Evolutionary conservation across 169 alveolate species (phyloP), one percentile per base, ranked within the genome.

Genomic region (Plasmodium chabaudi): DNA sequence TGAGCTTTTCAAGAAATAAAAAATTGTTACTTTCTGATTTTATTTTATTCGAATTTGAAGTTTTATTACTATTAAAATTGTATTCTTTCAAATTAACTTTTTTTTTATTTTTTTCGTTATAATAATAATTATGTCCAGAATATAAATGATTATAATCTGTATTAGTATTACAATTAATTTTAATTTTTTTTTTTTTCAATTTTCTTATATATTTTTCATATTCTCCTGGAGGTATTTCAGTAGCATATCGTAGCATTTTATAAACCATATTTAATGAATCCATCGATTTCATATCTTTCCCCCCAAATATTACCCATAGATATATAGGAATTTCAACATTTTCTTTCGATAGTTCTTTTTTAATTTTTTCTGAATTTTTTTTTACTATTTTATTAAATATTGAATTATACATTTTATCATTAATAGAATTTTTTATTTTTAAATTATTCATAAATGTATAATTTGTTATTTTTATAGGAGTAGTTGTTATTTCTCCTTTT

Each of bases 251-350:
- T 9, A 82, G 46, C 15, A 82, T 68, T 27, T 82, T 82, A 23
- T 82, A 82, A 19, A 82, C 84, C 25, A 47, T 67, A 70, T 67
- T 82, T 65, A 82, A 25, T 10, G 90, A 82, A 9, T 82, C 90
- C 72, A 82, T 82, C 12, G 90, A 82, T 9, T 82, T 82, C 90
- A 82, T 82, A 56, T 82, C 90, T 19, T 82, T 82, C 27, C 90
- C 90, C 9, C 90, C 90, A 53, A 82, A 82, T 44, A 82, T 67
- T n/a, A 82, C 64, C 90, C 90, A 82, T 17, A 82, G 10, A 21
- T 27, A 82, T 7, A 82, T 82, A 6, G 90, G 90, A 17, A 82
- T 63, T 19, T 67, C 64, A 13, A 17, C 71, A 21, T 65, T 44
- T 39, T 51, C 64, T 25, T 60, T 59, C 2, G 53, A n/a, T 51